Percentiles rank a stretch among this genome's conserved stretches.
Evolutionary conservation across 345 rosid genomes (phyloP).

Genomic region (Durio zibethinus): DNA sequence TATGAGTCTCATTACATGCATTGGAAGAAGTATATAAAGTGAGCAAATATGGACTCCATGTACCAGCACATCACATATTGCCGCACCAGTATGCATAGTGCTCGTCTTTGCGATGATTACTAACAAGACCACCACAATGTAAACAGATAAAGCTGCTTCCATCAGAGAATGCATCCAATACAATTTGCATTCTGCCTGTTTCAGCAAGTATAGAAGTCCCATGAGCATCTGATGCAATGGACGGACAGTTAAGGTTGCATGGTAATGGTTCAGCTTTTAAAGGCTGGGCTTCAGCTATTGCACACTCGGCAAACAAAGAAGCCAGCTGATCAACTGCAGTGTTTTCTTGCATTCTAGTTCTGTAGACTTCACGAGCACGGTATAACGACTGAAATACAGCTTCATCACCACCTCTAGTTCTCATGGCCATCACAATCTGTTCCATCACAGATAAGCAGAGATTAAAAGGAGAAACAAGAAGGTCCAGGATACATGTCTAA

Average conservation of each 20-base stretch:
- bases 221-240: constrained; percentile 33
- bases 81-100: constrained; percentile 88
- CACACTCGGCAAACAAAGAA: constrained; percentile 88
- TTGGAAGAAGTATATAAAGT: neutral
- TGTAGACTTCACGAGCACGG: constrained; percentile 76
- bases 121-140: constrained; percentile 92
- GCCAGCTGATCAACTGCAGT: constrained; percentile 74
- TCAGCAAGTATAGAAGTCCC: constrained; percentile 75
- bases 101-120: constrained; percentile 80
- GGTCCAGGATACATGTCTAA: neutral
- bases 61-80: constrained; percentile 32
- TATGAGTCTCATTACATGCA: constrained; percentile 2
- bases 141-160: constrained; percentile 95
- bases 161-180: constrained; percentile 82
- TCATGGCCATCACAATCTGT: constrained; percentile 81
- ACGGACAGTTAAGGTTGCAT: constrained; percentile 14
- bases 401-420: constrained; percentile 68
- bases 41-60: neutral
- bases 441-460: constrained; percentile 18
- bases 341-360: constrained; percentile 45
- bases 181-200: constrained; percentile 72
- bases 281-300: constrained; percentile 77
- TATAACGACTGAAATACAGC: constrained; percentile 62
- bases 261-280: constrained; percentile 28
- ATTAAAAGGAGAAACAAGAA: neutral